These are phyloP conservation scores for Plantago major DNA, from an alignment of 257 asterid species.

Conservation along the genomic window DNA sequence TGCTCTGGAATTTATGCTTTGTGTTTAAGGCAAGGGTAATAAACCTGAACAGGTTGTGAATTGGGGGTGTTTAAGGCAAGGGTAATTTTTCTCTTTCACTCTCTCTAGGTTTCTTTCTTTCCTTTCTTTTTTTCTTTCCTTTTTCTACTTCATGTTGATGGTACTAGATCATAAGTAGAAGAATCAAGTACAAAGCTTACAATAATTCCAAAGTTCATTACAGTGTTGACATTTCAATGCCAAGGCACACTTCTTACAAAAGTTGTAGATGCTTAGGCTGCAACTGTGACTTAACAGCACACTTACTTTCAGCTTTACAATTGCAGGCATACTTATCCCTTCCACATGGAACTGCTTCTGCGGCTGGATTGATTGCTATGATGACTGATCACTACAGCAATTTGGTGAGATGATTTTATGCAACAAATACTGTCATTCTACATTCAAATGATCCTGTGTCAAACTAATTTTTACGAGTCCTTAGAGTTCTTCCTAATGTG, in stretches of 20 bases:
- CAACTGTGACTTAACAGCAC: constrained; percentile 1
- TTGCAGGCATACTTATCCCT: constrained; percentile 96
- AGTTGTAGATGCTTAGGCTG: constrained; percentile 11
- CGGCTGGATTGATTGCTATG: constrained; percentile 88
- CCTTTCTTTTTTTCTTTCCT: too few species aligned
- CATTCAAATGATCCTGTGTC: constrained; percentile 8
- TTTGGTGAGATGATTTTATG: constrained; percentile 52
- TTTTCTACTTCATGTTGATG: constrained; percentile 3
- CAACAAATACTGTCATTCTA: constrained; percentile 14
- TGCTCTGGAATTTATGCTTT: constrained; percentile 15
- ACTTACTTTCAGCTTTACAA: constrained; percentile 15
- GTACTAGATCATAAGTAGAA: constrained; percentile 6
- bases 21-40: constrained; percentile 13
- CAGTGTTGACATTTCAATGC: constrained; percentile 10
- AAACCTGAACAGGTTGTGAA: constrained; percentile 16
- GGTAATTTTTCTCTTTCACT: constrained; percentile 7
- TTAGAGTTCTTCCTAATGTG: background rate
- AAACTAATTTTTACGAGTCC: constrained; percentile 11
- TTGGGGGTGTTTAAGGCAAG: background rate
- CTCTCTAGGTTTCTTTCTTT: too few species aligned
- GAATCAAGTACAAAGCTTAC: constrained; percentile 4
- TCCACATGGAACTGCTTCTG: constrained; percentile 95
- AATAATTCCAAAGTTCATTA: background rate
- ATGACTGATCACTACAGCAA: constrained; percentile 95
- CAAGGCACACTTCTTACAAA: constrained; percentile 11